Conservation (phyloP, 345 rosid genomes). For the Moricandia arvensis region DNA sequence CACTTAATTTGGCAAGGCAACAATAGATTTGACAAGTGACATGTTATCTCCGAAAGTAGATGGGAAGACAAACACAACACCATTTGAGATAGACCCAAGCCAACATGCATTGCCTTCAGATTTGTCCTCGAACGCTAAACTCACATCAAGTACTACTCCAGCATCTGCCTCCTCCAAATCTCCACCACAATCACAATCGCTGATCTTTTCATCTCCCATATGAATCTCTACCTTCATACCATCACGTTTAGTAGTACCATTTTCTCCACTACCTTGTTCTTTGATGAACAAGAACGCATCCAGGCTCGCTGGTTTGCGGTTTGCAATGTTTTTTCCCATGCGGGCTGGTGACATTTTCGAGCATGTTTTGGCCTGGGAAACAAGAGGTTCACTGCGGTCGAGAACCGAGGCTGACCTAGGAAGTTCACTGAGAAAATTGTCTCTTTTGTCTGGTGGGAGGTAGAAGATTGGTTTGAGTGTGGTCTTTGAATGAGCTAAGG, state of each 20-base stretch:
- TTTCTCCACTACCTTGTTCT: slow-evolving; percentile 28
- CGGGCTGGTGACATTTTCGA: slow-evolving; percentile 34
- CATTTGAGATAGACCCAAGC: slow-evolving; percentile 45
- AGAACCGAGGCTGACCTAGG: slow-evolving; percentile 36
- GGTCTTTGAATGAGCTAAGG: slow-evolving; percentile 17
- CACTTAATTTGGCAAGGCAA: slow-evolving; percentile 24
- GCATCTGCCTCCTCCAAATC: slow-evolving; percentile 45
- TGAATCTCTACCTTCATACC: slow-evolving; percentile 40
- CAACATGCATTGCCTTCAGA: slow-evolving; percentile 47
- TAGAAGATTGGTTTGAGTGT: slow-evolving; percentile 48
- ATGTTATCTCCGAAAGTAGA: slow-evolving; percentile 25
- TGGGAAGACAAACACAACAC: slow-evolving; percentile 47
- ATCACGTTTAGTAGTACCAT: neutral
- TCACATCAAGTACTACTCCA: slow-evolving; percentile 18
- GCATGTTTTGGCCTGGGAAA: slow-evolving; percentile 34
- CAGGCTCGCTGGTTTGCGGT: slow-evolving; percentile 10
- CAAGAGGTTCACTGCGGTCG: slow-evolving; percentile 37
- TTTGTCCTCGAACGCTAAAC: slow-evolving; percentile 37
- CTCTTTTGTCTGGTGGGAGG: slow-evolving; percentile 45
- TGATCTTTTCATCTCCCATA: slow-evolving; percentile 19
- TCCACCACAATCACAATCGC: neutral
- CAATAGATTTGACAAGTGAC: slow-evolving; percentile 18
- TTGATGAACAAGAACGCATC: slow-evolving; percentile 46
- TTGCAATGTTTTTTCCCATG: slow-evolving; percentile 40
- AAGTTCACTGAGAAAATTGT: neutral